Base-by-base conservation (phyloP, 768 basidiomycete genomes). In the Boletus eberwhitei region DNA sequence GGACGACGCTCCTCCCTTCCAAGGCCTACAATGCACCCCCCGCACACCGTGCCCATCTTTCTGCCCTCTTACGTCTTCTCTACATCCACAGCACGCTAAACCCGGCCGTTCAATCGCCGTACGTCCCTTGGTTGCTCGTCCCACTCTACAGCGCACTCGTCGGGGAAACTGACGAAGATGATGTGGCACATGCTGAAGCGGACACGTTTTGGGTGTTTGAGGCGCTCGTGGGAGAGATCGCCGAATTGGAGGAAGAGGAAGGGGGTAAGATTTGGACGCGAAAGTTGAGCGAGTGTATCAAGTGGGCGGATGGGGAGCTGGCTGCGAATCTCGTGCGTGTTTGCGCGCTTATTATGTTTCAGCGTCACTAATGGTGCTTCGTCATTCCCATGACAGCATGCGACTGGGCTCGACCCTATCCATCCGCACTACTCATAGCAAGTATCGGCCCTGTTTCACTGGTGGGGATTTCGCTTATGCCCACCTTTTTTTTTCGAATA, bases 131-230 rank as follows among this genome's bases (percentile, higher is more conserved):
- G 32, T 67, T 90, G 11, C 76, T 91, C 12, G 76, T 90, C 16
- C 86, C 87, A 0, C 64, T 91, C 22, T 90, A 89, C 66, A 77
- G 78, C 8, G 81, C 80, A 0, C 71, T 90, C 46, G 69, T 74
- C 17, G 79, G 82, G 63, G 88, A 90, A 62, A 74, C 83, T 2
- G 79, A 87, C 17, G 69, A 77, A 0, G 78, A 81, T 50, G 85
- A 88, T 40, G 66, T 80, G 11, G 76, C 79, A 0, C 87, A 90
- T 65, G 79, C 78, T 5, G 90, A 92, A 67, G 89, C 90, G 2
- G 90, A 92, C 62, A 79, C 85, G 0, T 92, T 92, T 66, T 92
- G 89, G 90, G 62, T 90, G 5, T 87, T 91, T 52, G 88, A 90
- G 66, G 79, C 83, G 0, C 75, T 91, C 60, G 73, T 90, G 0